phyloP scores from a whole-genome alignment of 1,139 yeast genomes.

The Scheffersomyces illinoinensis region DNA sequence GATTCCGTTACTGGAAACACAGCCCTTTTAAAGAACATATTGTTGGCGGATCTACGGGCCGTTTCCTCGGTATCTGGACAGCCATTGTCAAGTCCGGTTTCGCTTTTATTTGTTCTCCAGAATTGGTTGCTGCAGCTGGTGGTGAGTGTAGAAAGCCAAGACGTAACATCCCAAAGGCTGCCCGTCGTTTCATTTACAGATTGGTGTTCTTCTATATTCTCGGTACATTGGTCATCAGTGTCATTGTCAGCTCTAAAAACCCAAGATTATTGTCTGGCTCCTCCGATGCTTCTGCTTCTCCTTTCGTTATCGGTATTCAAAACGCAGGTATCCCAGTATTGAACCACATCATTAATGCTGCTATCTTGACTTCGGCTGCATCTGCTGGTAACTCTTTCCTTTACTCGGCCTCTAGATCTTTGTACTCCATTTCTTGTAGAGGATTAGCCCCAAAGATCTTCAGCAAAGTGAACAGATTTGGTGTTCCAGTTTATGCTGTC shows the following conservation, averaged over 20 bases:
- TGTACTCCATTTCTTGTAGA: slow-evolving; percentile 61
- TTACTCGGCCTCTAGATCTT: slow-evolving; percentile 68
- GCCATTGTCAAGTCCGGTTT: slow-evolving; percentile 43
- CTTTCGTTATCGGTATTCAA: slow-evolving; percentile 50
- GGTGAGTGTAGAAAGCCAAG: slow-evolving; percentile 50
- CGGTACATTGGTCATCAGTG: slow-evolving; percentile 50
- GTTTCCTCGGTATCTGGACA: slow-evolving; percentile 40
- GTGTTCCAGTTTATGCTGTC: slow-evolving; percentile 61
- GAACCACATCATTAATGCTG: slow-evolving; percentile 69
- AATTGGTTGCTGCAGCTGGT: slow-evolving; percentile 38
- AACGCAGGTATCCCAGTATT: slow-evolving; percentile 63
- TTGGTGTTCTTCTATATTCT: slow-evolving; percentile 48
- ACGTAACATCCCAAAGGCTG: slow-evolving; percentile 47
- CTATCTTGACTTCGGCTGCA: slow-evolving; percentile 65
- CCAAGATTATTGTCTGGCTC: slow-evolving; percentile 32
- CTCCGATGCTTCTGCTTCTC: slow-evolving; percentile 49
- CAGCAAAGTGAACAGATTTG: slow-evolving; percentile 55
- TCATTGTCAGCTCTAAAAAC: slow-evolving; percentile 39
- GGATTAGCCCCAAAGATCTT: slow-evolving; percentile 65
- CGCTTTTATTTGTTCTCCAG: slow-evolving; percentile 43
- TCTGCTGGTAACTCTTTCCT: slow-evolving; percentile 75
- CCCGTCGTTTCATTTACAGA: slow-evolving; percentile 47
- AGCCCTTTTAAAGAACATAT: slow-evolving; percentile 50
- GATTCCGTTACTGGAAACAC: slow-evolving; percentile 64
- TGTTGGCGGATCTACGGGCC: slow-evolving; percentile 59